Conservation (phyloP, 106 monocot genomes). For the Posidonia australis region DNA sequence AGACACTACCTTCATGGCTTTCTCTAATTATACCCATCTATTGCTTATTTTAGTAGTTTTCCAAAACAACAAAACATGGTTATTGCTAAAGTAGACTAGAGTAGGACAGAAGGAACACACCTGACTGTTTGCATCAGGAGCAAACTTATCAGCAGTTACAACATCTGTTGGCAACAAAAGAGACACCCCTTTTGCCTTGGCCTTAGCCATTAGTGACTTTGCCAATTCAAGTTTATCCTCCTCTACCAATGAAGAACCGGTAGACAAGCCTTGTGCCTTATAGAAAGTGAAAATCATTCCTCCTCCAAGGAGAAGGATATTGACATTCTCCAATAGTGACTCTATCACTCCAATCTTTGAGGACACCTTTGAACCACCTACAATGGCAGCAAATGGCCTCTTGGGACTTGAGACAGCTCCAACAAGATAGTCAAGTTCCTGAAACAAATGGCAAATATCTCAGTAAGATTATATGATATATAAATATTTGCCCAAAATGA, state of each 20-base stretch:
- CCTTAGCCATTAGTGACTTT: slow-evolving; percentile 20
- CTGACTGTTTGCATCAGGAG: slow-evolving; percentile 28
- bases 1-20: too few species aligned
- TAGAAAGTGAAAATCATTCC: slow-evolving; percentile 34
- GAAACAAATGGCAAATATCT: neutral
- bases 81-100: neutral
- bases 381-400: slow-evolving; percentile 32
- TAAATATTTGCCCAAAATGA: neutral
- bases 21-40: neutral
- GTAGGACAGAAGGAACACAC: slow-evolving; percentile 6
- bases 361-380: slow-evolving; percentile 30
- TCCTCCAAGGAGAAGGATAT: slow-evolving; percentile 26
- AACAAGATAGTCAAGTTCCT: slow-evolving; percentile 34
- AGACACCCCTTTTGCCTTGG: slow-evolving; percentile 21
- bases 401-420: slow-evolving; percentile 29
- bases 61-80: too few species aligned
- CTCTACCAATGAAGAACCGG: slow-evolving; percentile 27
- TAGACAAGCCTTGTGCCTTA: slow-evolving; percentile 26
- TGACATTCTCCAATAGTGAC: slow-evolving; percentile 27
- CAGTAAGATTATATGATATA: neutral
- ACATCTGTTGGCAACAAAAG: slow-evolving; percentile 29
- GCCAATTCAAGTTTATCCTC: slow-evolving; percentile 30
- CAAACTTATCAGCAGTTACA: slow-evolving; percentile 26
- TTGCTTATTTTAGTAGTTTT: neutral
- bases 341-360: slow-evolving; percentile 32